phyloP scores from a whole-genome alignment of 257 asterid species.

The Solanum corneliomulleri region DNA sequence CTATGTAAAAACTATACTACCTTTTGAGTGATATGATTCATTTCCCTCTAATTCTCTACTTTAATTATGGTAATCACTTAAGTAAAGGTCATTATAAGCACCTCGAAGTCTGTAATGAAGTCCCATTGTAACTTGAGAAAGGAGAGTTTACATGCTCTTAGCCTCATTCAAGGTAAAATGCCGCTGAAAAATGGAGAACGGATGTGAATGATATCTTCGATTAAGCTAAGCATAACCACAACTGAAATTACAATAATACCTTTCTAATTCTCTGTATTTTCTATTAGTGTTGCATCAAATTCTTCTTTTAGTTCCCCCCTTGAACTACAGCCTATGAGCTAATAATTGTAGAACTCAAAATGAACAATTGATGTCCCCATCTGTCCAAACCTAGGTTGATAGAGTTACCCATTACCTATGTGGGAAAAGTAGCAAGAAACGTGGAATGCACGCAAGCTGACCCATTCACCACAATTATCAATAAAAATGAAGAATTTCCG shows the following conservation, averaged over 20 bases:
- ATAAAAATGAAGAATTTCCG: background rate
- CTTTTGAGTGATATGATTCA: background rate
- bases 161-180: background rate
- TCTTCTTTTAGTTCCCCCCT: background rate
- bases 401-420: background rate
- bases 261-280: background rate
- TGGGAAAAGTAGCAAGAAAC: background rate
- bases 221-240: background rate
- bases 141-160: background rate
- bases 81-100: background rate
- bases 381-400: background rate
- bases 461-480: background rate
- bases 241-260: background rate
- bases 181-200: background rate
- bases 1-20: background rate
- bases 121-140: background rate
- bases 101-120: background rate
- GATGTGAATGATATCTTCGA: background rate
- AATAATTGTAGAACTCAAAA: background rate
- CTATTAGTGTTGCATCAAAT: background rate
- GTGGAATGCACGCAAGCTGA: background rate
- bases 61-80: background rate
- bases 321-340: background rate
- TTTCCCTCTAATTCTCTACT: background rate
- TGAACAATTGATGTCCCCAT: background rate